Percentiles rank a stretch among this genome's conserved stretches.
Conservation (phyloP, 768 basidiomycete genomes). For the Psilocybe sp. region DNA sequence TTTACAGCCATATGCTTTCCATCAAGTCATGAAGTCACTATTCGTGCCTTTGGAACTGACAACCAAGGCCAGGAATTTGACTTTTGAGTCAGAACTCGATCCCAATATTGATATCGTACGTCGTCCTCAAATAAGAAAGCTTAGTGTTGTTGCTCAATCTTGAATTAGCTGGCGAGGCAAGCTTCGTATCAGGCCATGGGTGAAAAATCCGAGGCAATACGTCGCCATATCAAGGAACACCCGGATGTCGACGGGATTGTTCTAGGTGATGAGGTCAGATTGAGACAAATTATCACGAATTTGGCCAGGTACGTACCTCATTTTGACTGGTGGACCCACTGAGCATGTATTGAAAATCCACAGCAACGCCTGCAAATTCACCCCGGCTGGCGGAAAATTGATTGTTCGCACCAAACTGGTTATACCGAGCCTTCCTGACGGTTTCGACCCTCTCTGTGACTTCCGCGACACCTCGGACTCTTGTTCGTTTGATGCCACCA, state of each 20-base stretch:
- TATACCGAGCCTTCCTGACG: slow-evolving; percentile 23
- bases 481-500: too few relatives aligned
- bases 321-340: neutral
- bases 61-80: slow-evolving; percentile 63
- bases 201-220: slow-evolving; percentile 38
- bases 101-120: slow-evolving; percentile 59
- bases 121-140: neutral
- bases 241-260: slow-evolving; percentile 65
- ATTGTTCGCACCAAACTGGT: slow-evolving; percentile 66
- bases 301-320: slow-evolving; percentile 57
- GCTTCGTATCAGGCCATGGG: slow-evolving; percentile 63
- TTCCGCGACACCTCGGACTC: too few relatives aligned
- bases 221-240: slow-evolving; percentile 37
- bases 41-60: slow-evolving; percentile 67
- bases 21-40: slow-evolving; percentile 73
- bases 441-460: slow-evolving; percentile 15
- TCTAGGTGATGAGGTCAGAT: slow-evolving; percentile 78
- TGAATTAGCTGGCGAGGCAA: slow-evolving; percentile 49
- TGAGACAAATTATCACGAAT: slow-evolving; percentile 82
- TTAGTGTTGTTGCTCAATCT: neutral
- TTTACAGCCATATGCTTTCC: slow-evolving; percentile 67
- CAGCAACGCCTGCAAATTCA: slow-evolving; percentile 82
- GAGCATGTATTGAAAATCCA: neutral
- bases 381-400: slow-evolving; percentile 65
- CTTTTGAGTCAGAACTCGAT: slow-evolving; percentile 70